Percentiles rank a stretch among this genome's conserved stretches.
Evolutionary conservation across 768 basidiomycete genomes (phyloP).

Genomic region (Suillus subalutaceus): DNA sequence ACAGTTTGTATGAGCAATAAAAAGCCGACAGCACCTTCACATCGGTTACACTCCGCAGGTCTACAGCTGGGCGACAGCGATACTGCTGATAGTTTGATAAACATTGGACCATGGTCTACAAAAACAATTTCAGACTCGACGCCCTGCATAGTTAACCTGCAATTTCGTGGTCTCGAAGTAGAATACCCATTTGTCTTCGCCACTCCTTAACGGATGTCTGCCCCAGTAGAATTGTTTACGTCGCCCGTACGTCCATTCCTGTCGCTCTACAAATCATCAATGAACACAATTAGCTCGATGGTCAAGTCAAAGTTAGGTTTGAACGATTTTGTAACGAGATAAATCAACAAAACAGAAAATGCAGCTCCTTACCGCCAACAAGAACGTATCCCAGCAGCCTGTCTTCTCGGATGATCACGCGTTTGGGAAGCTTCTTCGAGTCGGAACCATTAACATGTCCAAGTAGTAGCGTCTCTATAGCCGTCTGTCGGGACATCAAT

Average conservation of each 20-base stretch:
- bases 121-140: neutral
- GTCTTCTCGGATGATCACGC: neutral
- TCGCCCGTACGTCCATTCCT: constrained; percentile 1
- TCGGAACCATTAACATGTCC: neutral
- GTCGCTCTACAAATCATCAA: neutral
- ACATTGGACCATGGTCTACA: neutral
- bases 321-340: neutral
- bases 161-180: constrained; percentile 1
- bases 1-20: neutral
- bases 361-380: constrained; percentile 1
- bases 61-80: neutral
- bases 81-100: neutral
- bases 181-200: constrained; percentile 6
- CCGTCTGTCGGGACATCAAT: neutral
- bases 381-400: constrained; percentile 1
- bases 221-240: constrained; percentile 5
- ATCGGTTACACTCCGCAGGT: neutral
- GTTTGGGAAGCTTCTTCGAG: neutral
- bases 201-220: neutral
- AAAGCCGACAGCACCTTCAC: neutral
- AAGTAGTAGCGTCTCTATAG: constrained; percentile 1
- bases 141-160: neutral
- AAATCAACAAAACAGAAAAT: neutral
- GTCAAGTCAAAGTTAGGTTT: neutral
- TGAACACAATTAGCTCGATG: neutral